These are phyloP conservation scores for Chaetomium globosum DNA, from an alignment of 2,329 filamentous ascomycete genomes.

Conservation along the genomic window DNA sequence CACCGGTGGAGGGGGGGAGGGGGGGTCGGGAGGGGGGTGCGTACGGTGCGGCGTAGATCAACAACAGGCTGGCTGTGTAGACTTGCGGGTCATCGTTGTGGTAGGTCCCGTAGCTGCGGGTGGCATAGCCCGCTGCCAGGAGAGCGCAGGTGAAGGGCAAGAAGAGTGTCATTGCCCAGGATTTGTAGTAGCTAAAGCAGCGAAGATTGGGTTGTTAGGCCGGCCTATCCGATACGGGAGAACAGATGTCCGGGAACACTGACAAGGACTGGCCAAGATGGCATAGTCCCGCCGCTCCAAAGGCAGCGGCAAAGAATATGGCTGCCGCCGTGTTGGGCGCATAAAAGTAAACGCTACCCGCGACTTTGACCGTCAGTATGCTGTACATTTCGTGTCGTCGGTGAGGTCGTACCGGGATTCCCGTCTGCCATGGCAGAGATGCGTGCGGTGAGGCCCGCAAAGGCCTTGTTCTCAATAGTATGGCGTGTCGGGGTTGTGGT, in stretches of 20 bases:
- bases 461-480: not conserved
- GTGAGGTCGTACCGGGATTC: not conserved
- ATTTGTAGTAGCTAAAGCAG: not conserved
- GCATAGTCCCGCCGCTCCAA: not conserved
- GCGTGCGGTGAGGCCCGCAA: not conserved
- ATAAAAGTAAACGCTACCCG: conserved; percentile 9
- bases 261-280: conserved; percentile 2
- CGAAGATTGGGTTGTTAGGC: not conserved
- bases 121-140: not conserved
- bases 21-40: not conserved
- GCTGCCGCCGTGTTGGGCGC: conserved; percentile 3
- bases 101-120: not conserved
- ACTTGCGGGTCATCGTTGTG: not conserved
- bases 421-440: not conserved
- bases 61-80: conserved; percentile 9
- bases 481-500: not conserved
- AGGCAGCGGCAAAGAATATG: conserved; percentile 12
- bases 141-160: not conserved
- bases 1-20: too few species aligned
- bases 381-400: too few species aligned
- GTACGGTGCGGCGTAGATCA: conserved; percentile 10
- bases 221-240: not conserved
- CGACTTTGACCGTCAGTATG: not conserved
- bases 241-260: not conserved
- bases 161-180: not conserved